These are phyloP conservation scores for Aspergillus ruber DNA, from an alignment of 2,329 filamentous ascomycete genomes.

Conservation along the genomic window DNA sequence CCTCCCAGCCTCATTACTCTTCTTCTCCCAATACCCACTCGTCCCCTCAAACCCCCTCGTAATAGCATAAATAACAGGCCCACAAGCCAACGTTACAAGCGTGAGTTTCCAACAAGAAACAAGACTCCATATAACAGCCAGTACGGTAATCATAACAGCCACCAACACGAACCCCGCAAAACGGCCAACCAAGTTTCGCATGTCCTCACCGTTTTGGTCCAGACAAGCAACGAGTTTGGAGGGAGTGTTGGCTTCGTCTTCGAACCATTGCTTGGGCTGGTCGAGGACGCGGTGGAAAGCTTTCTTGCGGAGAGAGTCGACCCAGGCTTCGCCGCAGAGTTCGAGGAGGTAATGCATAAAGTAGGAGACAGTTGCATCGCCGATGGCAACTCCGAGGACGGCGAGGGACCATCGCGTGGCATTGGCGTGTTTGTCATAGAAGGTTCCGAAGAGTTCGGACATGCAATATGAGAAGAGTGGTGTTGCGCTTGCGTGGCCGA, in stretches of 20 bases:
- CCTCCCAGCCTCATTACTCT: constrained; percentile 58
- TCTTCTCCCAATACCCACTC: constrained; percentile 65
- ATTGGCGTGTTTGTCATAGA: constrained; percentile 50
- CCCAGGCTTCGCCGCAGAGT: constrained; percentile 66
- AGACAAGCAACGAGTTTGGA: constrained; percentile 62
- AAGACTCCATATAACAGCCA: constrained; percentile 70
- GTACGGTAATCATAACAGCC: constrained; percentile 58
- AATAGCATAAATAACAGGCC: constrained; percentile 61
- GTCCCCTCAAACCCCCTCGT: constrained; percentile 60
- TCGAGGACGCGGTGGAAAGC: constrained; percentile 64
- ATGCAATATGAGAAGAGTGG: constrained; percentile 73
- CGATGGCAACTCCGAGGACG: constrained; percentile 61
- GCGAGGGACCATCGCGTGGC: constrained; percentile 62
- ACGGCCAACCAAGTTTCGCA: constrained; percentile 71
- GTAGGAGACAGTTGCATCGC: constrained; percentile 62
- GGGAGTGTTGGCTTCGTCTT: constrained; percentile 58
- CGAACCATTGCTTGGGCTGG: constrained; percentile 76
- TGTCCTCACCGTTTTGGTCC: constrained; percentile 78
- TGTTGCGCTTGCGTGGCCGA: constrained; percentile 60
- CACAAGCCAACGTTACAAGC: constrained; percentile 63
- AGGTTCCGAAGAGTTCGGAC: constrained; percentile 63
- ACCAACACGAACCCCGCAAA: constrained; percentile 67
- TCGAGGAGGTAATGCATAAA: constrained; percentile 67
- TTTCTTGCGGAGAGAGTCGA: constrained; percentile 61
- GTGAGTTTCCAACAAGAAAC: constrained; percentile 72